These are phyloP conservation scores for Thalassiosira exigua DNA, from an alignment of 352 stramenopile species.

Conservation along the genomic window DNA sequence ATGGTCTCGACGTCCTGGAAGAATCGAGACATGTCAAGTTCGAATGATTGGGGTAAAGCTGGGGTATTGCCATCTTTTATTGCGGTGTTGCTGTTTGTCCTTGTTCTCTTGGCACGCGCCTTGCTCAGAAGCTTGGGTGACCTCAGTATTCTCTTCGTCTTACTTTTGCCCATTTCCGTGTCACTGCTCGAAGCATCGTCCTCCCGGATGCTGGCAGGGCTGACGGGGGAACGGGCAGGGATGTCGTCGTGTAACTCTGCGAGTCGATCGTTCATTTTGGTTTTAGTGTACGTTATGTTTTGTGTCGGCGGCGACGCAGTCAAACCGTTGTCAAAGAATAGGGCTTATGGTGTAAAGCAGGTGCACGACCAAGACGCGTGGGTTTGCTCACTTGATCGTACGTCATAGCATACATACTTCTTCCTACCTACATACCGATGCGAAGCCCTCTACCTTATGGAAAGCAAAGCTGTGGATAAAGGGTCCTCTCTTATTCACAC, in stretches of 20 bases:
- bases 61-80: constrained; percentile 3
- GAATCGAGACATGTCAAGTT: constrained; percentile 90
- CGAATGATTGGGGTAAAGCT: not conserved
- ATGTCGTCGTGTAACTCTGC: constrained; percentile 67
- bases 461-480: too few relatives aligned
- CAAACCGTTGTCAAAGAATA: too few relatives aligned
- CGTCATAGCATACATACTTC: too few relatives aligned
- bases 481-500: too few relatives aligned
- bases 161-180: constrained; percentile 38
- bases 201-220: constrained; percentile 64
- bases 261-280: constrained; percentile 84
- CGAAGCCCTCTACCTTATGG: too few relatives aligned
- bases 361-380: too few relatives aligned
- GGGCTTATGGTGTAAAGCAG: too few relatives aligned
- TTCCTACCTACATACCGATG: too few relatives aligned
- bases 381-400: too few relatives aligned
- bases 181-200: constrained; percentile 21
- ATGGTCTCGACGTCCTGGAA: constrained; percentile 95
- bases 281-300: too few relatives aligned
- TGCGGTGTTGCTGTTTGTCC: not conserved
- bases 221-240: too few relatives aligned
- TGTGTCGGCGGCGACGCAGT: too few relatives aligned
- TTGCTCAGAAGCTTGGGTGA: not conserved
- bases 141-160: constrained; percentile 19
- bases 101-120: not conserved